Base-by-base conservation (phyloP, 352 stramenopile species). In the Phytophthora syringae region DNA sequence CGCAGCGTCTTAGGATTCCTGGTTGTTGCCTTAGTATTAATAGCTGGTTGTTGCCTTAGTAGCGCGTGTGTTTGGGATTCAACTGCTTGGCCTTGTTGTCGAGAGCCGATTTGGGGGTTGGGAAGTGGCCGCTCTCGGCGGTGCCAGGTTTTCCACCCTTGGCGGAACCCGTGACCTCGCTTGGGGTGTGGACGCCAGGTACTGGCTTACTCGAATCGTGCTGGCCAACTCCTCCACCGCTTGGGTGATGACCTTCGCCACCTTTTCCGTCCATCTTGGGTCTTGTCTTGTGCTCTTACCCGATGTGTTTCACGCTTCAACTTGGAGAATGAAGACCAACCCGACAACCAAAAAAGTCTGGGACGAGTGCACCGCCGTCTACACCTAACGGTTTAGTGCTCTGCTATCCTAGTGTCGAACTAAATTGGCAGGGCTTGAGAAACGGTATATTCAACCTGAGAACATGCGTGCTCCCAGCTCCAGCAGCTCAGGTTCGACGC, bases 51-150 rank as follows among this genome's bases (percentile, higher is more conserved):
- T n/a, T n/a, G n/a, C n/a, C n/a, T n/a, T n/a, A n/a, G n/a, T 66
- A 66, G 48, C 49, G 28, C 13, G 43, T 52, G 25, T 73, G 71
- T 45, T 77, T 74, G 1, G 58, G 69, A 15, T 74, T 77, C 11
- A 74, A 32, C 34, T 77, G 69, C n/a, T 73, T 74, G 18, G 59
- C 58, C 5, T 47, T 56, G 36, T 70, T 76, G 36, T 73, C 53
- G 3, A 30, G 12, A 21, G 68, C 63, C 39, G 44, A 63, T 30
- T 76, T 61, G n/a, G 53, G 48, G 48, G 51, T 39, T 27, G 54
- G 15, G n/a, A 6, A 12, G 11, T n/a, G 24, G 10, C 36, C 18
- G 24, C n/a, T 49, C 2, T 27, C 28, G 18, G 50, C 51, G 11
- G 11, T 32, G 16, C 11, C 37, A 16, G 48, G n/a, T n/a, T n/a